Evolutionary conservation across 352 stramenopile species (phyloP).

Genomic region (Phytophthora pini): DNA sequence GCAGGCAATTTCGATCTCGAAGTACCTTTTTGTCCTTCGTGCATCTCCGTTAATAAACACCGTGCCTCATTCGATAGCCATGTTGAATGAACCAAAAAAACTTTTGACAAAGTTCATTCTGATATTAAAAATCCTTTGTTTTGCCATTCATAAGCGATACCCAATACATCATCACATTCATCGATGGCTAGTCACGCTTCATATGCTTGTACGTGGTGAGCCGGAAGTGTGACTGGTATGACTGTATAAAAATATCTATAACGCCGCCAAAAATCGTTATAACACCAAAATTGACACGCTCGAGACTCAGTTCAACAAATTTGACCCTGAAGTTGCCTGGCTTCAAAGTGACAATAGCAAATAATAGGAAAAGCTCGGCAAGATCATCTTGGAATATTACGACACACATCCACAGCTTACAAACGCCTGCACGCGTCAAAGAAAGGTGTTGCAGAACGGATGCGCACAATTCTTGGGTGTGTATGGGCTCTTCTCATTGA

Average conservation of each 20-base stretch:
- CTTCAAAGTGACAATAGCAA: conserved; percentile 5
- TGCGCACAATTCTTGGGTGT: conserved; percentile 25
- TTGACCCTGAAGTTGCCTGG: neutral
- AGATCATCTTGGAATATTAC: conserved; percentile 13
- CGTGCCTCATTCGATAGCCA: conserved; percentile 8
- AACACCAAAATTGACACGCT: neutral
- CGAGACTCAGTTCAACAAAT: conserved; percentile 2
- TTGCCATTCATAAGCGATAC: conserved; percentile 7
- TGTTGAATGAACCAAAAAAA: conserved; percentile 3
- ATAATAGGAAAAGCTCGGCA: conserved; percentile 16
- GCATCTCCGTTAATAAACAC: conserved; percentile 3
- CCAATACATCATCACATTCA: conserved; percentile 15
- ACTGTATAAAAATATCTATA: neutral
- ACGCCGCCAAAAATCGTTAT: neutral
- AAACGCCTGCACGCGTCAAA: conserved; percentile 16
- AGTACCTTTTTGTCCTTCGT: conserved; percentile 6
- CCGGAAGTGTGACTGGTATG: neutral
- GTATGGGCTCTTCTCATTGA: conserved; percentile 14
- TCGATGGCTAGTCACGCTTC: conserved; percentile 12
- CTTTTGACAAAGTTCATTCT: conserved; percentile 3
- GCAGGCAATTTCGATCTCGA: conserved; percentile 3
- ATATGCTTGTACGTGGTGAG: neutral
- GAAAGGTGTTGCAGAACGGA: conserved; percentile 20
- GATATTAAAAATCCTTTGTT: conserved; percentile 9
- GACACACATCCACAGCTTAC: conserved; percentile 21